These are phyloP conservation scores for Boletus mariae DNA, from an alignment of 1,284 basidiomycete species.

Conservation along the genomic window DNA sequence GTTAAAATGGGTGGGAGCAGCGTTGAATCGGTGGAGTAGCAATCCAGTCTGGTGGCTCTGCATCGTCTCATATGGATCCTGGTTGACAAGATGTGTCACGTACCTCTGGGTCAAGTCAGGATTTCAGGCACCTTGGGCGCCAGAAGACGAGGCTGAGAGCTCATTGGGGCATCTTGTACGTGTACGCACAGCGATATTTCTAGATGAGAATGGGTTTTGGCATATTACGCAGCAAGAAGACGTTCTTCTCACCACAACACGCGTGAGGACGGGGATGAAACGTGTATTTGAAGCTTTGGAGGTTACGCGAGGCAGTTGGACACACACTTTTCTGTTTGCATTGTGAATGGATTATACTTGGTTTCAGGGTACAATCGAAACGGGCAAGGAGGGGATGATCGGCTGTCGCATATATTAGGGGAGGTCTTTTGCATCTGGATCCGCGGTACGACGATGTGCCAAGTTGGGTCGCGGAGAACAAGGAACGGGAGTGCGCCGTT, in stretches of 20 bases:
- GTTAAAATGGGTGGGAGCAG: background rate
- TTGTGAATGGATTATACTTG: background rate
- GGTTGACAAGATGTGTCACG: conserved; percentile 3
- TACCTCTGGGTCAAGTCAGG: background rate
- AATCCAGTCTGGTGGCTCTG: too few species aligned
- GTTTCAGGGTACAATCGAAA: background rate
- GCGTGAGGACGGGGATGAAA: conserved; percentile 15
- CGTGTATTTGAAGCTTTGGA: too few species aligned
- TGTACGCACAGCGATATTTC: background rate
- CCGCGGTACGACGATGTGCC: background rate
- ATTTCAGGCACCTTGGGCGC: background rate
- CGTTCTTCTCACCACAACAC: too few species aligned
- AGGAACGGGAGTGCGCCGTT: too few species aligned
- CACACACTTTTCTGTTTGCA: too few species aligned
- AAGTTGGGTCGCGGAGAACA: too few species aligned
- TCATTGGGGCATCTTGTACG: conserved; percentile 2
- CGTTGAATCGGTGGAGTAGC: conserved; percentile 4
- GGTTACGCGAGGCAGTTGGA: too few species aligned
- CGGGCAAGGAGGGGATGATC: background rate
- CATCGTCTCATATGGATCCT: background rate
- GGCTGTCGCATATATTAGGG: background rate
- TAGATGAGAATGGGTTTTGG: too few species aligned
- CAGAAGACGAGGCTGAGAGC: too few species aligned
- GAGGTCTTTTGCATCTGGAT: conserved; percentile 3
- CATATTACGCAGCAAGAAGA: background rate